phyloP scores from a whole-genome alignment of 2,329 filamentous ascomycete genomes.

The Microdochium nivale region DNA sequence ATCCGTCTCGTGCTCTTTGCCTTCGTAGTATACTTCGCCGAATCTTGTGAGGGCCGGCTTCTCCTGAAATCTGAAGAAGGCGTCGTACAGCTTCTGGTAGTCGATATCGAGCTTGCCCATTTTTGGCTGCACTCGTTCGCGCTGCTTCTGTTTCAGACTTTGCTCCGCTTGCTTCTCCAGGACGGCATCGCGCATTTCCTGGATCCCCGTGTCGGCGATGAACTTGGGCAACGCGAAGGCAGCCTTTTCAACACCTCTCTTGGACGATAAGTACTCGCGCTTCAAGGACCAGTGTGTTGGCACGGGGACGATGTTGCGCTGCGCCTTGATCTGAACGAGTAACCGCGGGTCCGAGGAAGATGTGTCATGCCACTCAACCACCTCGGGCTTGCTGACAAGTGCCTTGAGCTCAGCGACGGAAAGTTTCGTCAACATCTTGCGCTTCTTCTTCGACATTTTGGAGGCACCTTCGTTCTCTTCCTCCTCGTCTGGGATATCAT shows the following conservation, averaged over 20 bases:
- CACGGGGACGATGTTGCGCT: constrained; percentile 91
- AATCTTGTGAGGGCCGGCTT: constrained; percentile 92
- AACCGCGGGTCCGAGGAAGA: constrained; percentile 83
- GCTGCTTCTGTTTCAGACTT: constrained; percentile 87
- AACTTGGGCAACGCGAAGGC: constrained; percentile 91
- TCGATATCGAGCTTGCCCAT: constrained; percentile 97
- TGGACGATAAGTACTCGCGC: constrained; percentile 93
- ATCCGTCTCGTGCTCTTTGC: constrained; percentile 96
- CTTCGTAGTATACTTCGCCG: constrained; percentile 98
- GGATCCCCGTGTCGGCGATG: constrained; percentile 93
- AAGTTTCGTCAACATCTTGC: constrained; percentile 83
- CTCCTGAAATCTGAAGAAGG: constrained; percentile 95
- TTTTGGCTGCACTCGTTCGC: constrained; percentile 88
- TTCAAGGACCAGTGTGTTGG: constrained; percentile 93
- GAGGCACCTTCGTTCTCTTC: constrained; percentile 57
- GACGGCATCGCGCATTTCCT: constrained; percentile 95
- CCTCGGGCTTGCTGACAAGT: constrained; percentile 79
- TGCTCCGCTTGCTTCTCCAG: constrained; percentile 93
- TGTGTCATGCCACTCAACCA: constrained; percentile 96
- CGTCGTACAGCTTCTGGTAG: constrained; percentile 96
- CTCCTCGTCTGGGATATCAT: constrained; percentile 79
- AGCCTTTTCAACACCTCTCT: constrained; percentile 92
- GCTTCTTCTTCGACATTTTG: constrained; percentile 88
- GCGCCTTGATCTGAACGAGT: constrained; percentile 88
- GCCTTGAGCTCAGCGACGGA: constrained; percentile 95